Base-by-base conservation (phyloP, 148 eudicot species). In the Cornus controversa region DNA sequence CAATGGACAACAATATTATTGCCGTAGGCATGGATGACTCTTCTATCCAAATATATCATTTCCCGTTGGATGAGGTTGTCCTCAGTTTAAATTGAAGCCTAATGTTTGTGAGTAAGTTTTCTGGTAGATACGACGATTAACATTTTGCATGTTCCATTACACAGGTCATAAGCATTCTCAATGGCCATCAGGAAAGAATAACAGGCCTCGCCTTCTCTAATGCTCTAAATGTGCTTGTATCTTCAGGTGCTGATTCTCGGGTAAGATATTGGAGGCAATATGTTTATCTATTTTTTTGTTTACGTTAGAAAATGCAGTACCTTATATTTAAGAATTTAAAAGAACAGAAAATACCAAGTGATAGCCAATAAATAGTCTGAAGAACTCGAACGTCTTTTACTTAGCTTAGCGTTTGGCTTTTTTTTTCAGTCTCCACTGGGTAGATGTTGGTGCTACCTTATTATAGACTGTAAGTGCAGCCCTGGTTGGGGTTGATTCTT, bases 151-250 rank as follows among this genome's bases (percentile, higher is more conserved):
- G 6, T 70, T 74, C 76, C 70, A 22, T 23, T 74, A 26, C 47
- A 50, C 75, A 87, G 90, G 84, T 85, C 67, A 81, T 76, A 74
- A 78, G 73, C 18, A n/a, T n/a, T n/a, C n/a, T 83, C 26, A 81
- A 87, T 36, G 90, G 90, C 31, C 88, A 87, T 79, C 82, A 75
- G 66, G 75, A 83, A 72, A 68, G 86, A 73, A 79, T 87, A 66
- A 87, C 86, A n/a, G 88, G 87, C 60, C 86, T 87, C 31, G 88
- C 90, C 74, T 85, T 87, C 72, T 87, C 90, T 72, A 74, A 62
- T 34, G 64, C 74, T 54, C 82, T 87, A 64, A 76, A 85, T 67
- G 79, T 81, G 62, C 77, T 87, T 66, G 84, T 87, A 66, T 87
- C 88, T 25, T 81, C 84, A 8, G 90, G 90, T 36, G 88, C 88